Evolutionary conservation across 1,284 basidiomycete genomes (phyloP).

Genomic region (Xanthoconium separans): DNA sequence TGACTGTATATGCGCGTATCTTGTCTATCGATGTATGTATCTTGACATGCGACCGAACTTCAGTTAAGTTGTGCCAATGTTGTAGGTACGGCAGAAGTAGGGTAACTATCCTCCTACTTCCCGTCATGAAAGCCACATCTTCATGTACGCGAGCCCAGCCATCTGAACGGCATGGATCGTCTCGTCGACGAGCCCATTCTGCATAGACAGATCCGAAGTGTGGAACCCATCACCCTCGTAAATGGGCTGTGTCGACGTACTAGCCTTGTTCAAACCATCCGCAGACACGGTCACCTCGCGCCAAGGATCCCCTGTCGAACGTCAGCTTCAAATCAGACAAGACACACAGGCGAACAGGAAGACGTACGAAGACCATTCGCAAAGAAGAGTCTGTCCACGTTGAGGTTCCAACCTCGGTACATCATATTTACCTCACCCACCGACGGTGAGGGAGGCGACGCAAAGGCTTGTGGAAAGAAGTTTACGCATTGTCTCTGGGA

Average conservation of each 20-base stretch:
- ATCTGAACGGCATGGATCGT: background rate
- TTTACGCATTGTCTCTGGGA: slow-evolving; percentile 60
- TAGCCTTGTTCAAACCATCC: background rate
- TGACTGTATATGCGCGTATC: too few relatives aligned
- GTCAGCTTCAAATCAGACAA: background rate
- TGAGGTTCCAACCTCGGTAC: slow-evolving; percentile 64
- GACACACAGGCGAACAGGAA: background rate
- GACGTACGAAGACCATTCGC: slow-evolving; percentile 63
- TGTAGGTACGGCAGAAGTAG: too few relatives aligned
- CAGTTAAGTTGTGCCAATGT: too few relatives aligned
- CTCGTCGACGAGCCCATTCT: background rate
- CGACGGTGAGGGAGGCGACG: slow-evolving; percentile 38
- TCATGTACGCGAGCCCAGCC: slow-evolving; percentile 34
- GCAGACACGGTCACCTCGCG: background rate
- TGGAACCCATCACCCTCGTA: background rate
- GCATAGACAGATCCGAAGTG: background rate
- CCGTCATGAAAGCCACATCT: slow-evolving; percentile 45
- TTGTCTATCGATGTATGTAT: too few relatives aligned
- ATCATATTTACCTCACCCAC: slow-evolving; percentile 44
- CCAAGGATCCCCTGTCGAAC: background rate
- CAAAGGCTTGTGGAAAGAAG: slow-evolving; percentile 59
- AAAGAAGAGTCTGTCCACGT: slow-evolving; percentile 60
- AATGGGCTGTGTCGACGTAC: background rate
- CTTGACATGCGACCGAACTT: too few relatives aligned
- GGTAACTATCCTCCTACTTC: too few relatives aligned